These are phyloP conservation scores for Eimeria mitis DNA, from an alignment of 169 alveolate species.

Conservation along the genomic window DNA sequence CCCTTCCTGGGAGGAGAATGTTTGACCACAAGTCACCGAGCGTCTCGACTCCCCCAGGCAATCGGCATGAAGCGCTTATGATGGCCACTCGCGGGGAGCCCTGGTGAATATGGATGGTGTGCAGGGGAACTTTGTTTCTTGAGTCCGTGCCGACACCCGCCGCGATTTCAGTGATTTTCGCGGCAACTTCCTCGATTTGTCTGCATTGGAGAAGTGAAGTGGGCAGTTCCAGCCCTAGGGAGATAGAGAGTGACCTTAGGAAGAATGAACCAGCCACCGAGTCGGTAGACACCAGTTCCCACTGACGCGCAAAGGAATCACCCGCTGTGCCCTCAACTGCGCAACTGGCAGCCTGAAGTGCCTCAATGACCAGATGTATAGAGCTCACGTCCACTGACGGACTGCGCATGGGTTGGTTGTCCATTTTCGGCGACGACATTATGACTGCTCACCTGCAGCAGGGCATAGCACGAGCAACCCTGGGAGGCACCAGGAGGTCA, in stretches of 20 bases:
- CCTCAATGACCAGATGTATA: conserved; percentile 19
- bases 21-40: conserved; percentile 85
- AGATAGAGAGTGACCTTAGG: conserved; percentile 56
- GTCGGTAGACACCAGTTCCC: conserved; percentile 48
- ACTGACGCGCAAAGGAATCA: conserved; percentile 15
- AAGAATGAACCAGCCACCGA: conserved; percentile 46
- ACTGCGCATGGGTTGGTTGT: not conserved
- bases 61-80: conserved; percentile 85
- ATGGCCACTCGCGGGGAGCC: conserved; percentile 55
- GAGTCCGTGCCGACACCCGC: not conserved
- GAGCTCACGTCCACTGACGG: not conserved
- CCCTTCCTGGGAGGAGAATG: conserved; percentile 80
- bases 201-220: conserved; percentile 13
- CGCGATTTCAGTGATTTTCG: conserved; percentile 3
- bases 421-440: conserved; percentile 5
- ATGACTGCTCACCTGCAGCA: conserved; percentile 35
- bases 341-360: conserved; percentile 38
- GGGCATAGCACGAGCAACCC: conserved; percentile 12
- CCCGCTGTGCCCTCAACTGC: conserved; percentile 49
- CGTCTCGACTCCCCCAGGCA: conserved; percentile 84
- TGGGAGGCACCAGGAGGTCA: not conserved
- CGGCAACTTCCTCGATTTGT: conserved; percentile 32
- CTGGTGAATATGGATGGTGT: conserved; percentile 9
- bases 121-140: not conserved
- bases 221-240: conserved; percentile 50